These are phyloP conservation scores for Stromatinia cepivora DNA, from an alignment of 2,329 filamentous ascomycete species.

Conservation along the genomic window DNA sequence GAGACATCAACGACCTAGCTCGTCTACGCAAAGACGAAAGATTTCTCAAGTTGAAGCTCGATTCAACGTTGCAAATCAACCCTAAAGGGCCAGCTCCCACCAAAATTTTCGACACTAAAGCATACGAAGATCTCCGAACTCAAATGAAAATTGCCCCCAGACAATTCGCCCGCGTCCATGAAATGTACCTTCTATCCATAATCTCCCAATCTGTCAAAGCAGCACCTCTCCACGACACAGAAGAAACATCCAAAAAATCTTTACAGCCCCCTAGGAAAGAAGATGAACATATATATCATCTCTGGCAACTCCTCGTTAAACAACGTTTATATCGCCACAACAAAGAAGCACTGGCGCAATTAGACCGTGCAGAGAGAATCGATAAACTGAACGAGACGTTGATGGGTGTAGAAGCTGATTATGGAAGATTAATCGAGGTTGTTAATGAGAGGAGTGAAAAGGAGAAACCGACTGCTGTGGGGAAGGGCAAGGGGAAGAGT, in stretches of 20 bases:
- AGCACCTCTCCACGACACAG: slow-evolving; percentile 44
- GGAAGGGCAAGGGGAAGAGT: slow-evolving; percentile 13
- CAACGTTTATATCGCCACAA: slow-evolving; percentile 76
- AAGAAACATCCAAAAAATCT: slow-evolving; percentile 37
- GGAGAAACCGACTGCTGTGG: slow-evolving; percentile 16
- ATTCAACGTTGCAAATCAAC: slow-evolving; percentile 53
- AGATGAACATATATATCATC: slow-evolving; percentile 62
- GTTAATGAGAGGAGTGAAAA: slow-evolving; percentile 29
- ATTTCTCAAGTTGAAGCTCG: slow-evolving; percentile 58
- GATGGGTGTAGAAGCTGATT: slow-evolving; percentile 68
- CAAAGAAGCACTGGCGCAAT: slow-evolving; percentile 65
- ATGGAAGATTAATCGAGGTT: slow-evolving; percentile 59
- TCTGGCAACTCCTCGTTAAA: slow-evolving; percentile 77
- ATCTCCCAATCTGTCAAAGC: slow-evolving; percentile 59
- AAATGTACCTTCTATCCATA: slow-evolving; percentile 70
- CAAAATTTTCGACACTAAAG: slow-evolving; percentile 58
- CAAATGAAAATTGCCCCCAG: slow-evolving; percentile 70
- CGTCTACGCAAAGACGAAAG: slow-evolving; percentile 60
- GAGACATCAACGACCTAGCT: slow-evolving; percentile 71
- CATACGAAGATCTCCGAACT: slow-evolving; percentile 57
- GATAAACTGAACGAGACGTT: slow-evolving; percentile 72
- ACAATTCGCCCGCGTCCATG: slow-evolving; percentile 73
- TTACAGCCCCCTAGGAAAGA: slow-evolving; percentile 42
- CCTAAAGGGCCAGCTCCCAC: slow-evolving; percentile 50
- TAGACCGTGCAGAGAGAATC: slow-evolving; percentile 67